phyloP scores from a whole-genome alignment of 345 rosid species.

The Cardamine occulta region DNA sequence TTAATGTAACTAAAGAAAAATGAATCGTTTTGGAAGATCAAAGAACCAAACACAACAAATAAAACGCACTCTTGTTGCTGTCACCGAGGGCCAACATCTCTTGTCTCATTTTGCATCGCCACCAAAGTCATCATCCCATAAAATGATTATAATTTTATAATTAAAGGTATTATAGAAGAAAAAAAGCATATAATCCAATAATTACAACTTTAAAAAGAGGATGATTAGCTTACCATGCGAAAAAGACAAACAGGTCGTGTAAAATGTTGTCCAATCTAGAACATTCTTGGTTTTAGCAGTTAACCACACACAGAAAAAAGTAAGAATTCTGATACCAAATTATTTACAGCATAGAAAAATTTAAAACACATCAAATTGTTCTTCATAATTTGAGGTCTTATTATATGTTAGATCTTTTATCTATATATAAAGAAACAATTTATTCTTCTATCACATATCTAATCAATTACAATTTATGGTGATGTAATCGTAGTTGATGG shows the following conservation, averaged over 20 bases:
- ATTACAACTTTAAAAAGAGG: constrained; percentile 15
- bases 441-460: neutral
- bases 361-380: neutral
- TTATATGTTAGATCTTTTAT: neutral
- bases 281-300: constrained; percentile 4
- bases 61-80: constrained; percentile 29
- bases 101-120: constrained; percentile 34
- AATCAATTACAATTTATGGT: neutral
- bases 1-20: too few relatives aligned
- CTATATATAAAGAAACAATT: neutral
- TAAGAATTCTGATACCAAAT: neutral
- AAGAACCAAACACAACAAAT: constrained; percentile 2
- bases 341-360: neutral
- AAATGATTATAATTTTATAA: constrained; percentile 5
- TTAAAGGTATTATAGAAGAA: neutral
- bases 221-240: constrained; percentile 15
- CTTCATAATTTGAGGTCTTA: neutral
- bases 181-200: constrained; percentile 12
- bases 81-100: constrained; percentile 33
- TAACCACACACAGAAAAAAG: neutral
- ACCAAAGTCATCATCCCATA: constrained; percentile 28
- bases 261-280: neutral
- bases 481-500: neutral
- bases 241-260: constrained; percentile 13
- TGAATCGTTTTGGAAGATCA: neutral